Evolutionary conservation across 495 filamentous ascomycete genomes (phyloP).

Genomic region (Neurospora cerealis): DNA sequence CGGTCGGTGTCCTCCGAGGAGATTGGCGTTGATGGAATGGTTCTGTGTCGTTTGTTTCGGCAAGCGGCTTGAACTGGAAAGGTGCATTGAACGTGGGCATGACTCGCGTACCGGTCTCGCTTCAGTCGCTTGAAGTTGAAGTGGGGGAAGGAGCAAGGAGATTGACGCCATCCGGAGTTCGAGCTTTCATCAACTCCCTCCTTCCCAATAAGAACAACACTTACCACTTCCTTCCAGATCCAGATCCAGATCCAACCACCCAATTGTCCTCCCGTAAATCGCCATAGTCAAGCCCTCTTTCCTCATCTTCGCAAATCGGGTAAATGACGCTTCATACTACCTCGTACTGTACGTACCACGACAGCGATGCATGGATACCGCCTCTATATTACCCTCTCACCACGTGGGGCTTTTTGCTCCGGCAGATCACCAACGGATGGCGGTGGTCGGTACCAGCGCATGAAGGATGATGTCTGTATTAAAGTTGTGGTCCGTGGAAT

Average conservation of each 20-base stretch:
- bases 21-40: not conserved
- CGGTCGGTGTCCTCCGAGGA: not conserved
- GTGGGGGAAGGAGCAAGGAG: not conserved
- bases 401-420: not conserved
- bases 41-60: not conserved
- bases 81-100: not conserved
- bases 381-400: not conserved
- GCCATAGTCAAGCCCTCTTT: not conserved
- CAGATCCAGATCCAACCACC: not conserved
- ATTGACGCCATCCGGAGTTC: not conserved
- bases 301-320: not conserved
- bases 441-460: not conserved
- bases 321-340: not conserved
- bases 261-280: not conserved
- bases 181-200: not conserved
- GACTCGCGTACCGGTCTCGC: not conserved
- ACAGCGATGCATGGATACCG: not conserved
- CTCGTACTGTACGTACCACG: not conserved
- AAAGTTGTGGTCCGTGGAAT: not conserved
- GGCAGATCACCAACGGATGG: not conserved
- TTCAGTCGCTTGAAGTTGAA: not conserved
- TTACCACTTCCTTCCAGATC: not conserved
- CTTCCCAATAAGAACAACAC: not conserved
- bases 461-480: not conserved
- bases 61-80: not conserved